Base-by-base conservation (phyloP, 2,329 filamentous ascomycete genomes). In the Cordyceps militaris region DNA sequence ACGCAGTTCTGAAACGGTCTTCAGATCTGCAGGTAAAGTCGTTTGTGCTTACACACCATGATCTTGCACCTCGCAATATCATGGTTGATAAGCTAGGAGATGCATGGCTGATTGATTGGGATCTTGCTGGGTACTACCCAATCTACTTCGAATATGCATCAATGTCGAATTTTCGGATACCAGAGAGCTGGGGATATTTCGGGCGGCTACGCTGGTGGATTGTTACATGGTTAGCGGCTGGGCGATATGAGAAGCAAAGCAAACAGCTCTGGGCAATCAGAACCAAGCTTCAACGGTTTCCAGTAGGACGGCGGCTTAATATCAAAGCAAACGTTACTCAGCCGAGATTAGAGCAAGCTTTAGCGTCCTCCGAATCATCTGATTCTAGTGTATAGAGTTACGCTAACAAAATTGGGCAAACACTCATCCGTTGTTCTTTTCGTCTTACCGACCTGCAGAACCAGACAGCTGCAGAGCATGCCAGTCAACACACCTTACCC, bases 11-110 rank as follows among this genome's bases (percentile, higher is more conserved):
- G 24, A 11, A 32, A 48, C 26, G 26, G 5, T 30, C 46, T 4
- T 4, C 23, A 40, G 48, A 40, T 38, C 32, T 38, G 3, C 1
- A 11, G n/a, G 21, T 30, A 23, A 30, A 42, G n/a, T 30, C 36
- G 9, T 36, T 53, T 42, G 50, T 53, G 36, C 38, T 53, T 2
- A 53, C 36, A 32, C 50, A 53, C 50, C 50, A 53, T 32, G 36
- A 53, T 26, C 50, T 43, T 43, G 11, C 36, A 6, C 36, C 36
- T 10, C 50, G 50, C 36, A 53, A 53, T 14, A 42, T 53, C 5
- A 32, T 53, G 24, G 14, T 53, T 34, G 50, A 43, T n/a, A 13
- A 1, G 21, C 30, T 13, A 42, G 26, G 50, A 6, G 16, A 32
- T 30, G 36, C 40, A 44, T 46, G 51, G 40, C 51, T 54, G 19